Evolutionary conservation across 2,329 filamentous ascomycete genomes (phyloP).

Genomic region (Trichoderma sp.): DNA sequence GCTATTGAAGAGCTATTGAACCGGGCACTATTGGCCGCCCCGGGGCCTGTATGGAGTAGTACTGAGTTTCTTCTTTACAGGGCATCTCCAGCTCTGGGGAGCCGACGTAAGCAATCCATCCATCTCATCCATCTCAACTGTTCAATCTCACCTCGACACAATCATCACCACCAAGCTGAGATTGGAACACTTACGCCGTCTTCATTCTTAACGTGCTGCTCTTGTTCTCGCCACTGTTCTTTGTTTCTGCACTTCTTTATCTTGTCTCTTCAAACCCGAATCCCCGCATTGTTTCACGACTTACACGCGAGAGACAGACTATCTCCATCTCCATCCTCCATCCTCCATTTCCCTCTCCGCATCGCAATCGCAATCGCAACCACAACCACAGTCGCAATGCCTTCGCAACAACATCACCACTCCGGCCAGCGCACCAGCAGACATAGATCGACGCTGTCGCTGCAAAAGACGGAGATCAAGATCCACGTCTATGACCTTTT

Average conservation of each 20-base stretch:
- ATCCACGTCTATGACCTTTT: conserved; percentile 79
- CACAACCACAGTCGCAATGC: conserved; percentile 2
- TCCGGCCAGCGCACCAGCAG: conserved; percentile 30
- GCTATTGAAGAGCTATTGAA: background rate
- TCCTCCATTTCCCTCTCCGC: conserved; percentile 28
- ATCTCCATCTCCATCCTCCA: conserved; percentile 17
- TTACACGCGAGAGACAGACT: conserved; percentile 21
- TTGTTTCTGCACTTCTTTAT: background rate
- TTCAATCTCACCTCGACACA: background rate
- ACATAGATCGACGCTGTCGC: conserved; percentile 65
- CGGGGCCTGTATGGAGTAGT: background rate
- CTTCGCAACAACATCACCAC: conserved; percentile 22
- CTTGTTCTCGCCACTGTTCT: background rate
- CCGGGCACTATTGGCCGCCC: background rate
- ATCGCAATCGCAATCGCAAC: background rate
- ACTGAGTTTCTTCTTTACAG: background rate
- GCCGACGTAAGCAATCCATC: background rate
- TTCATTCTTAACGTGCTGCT: background rate
- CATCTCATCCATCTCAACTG: background rate
- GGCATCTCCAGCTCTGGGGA: background rate
- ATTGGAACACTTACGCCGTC: background rate
- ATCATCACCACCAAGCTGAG: background rate
- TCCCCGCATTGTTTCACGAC: conserved; percentile 25
- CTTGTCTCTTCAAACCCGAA: background rate
- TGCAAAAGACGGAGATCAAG: conserved; percentile 69